Evolutionary conservation across 257 asterid species (phyloP).

Genomic region (Asclepias syriaca): DNA sequence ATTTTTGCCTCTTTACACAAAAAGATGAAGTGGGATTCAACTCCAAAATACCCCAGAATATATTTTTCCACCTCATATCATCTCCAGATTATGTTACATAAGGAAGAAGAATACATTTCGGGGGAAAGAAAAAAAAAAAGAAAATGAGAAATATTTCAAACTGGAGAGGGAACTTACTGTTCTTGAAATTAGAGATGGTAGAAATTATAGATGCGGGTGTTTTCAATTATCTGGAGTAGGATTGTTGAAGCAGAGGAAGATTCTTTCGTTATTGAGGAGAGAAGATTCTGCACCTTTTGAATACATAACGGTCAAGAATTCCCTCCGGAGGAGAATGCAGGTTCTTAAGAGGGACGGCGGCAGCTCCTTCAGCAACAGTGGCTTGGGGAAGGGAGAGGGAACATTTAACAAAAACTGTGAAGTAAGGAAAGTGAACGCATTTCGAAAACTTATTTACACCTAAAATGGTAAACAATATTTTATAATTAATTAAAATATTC

Average conservation of each 20-base stretch:
- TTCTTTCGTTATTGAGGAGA: too few species aligned
- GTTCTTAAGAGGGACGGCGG: too few species aligned
- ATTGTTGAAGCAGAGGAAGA: neutral
- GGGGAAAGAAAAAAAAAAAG: too few species aligned
- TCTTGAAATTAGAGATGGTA: neutral
- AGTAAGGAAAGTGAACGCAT: too few species aligned
- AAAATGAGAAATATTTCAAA: neutral
- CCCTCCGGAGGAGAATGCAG: too few species aligned
- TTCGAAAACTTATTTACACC: too few species aligned
- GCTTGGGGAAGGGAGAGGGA: too few species aligned
- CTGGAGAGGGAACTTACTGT: neutral
- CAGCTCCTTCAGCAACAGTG: too few species aligned
- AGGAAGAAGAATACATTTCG: neutral
- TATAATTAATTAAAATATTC: too few species aligned
- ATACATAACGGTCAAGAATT: too few species aligned
- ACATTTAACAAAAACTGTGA: too few species aligned
- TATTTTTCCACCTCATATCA: slow-evolving; percentile 24
- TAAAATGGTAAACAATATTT: too few species aligned
- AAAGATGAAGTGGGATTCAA: slow-evolving; percentile 12
- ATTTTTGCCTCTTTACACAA: slow-evolving; percentile 21
- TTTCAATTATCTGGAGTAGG: neutral
- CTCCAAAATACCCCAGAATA: slow-evolving; percentile 9
- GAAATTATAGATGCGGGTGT: neutral
- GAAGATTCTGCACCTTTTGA: neutral
- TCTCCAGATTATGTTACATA: neutral